Base-by-base conservation (phyloP, 2,329 filamentous ascomycete species). In the Hirsutella thompsonii region DNA sequence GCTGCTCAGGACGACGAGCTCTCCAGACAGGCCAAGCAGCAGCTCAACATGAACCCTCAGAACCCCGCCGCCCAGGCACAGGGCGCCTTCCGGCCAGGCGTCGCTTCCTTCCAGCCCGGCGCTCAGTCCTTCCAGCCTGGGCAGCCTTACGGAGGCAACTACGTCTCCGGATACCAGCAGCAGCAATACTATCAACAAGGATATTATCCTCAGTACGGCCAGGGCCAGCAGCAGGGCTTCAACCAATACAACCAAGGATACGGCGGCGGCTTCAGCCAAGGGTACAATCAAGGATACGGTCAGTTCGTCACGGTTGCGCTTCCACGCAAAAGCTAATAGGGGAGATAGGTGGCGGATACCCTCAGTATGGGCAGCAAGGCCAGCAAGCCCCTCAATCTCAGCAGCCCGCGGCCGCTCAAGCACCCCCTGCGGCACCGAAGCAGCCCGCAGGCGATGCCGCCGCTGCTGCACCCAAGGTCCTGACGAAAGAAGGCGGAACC, bases 1-100 rank as follows among this genome's bases (percentile, higher is more conserved):
- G 71, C 81, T 42, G 79, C 77, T 47, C 81, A 86, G 69, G 82
- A 89, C 54, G 82, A 85, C 53, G 76, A 76, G 60, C 77, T 94
- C 62, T 76, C 84, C 47, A 79, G 79, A 54, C 84, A 89, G 69
- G 67, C 83, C 30, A 76, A 82, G 53, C 77, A 82, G 60, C 80
- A 83, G 60, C 73, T 88, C 61, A 86, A 87, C 61, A 60, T 89
- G 55, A 83, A 82, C 60, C 68, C 69, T 40, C 62, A 64, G 47
- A 64, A 63, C 50, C 62, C 58, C 48, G 60, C 56, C 47, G 60
- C 56, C 47, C 59, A 60, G 44, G 67, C 63, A 44, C 63, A 61
- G 46, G 68, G 64, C 44, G 63, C 67, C 48, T 71, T 63, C 61
- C 66, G 61, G 52, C 63, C 72, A 28, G 66, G 60, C 45, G 72